Evolutionary conservation across 768 basidiomycete genomes (phyloP).

Genomic region (Chalciporus sphaerocephalus): DNA sequence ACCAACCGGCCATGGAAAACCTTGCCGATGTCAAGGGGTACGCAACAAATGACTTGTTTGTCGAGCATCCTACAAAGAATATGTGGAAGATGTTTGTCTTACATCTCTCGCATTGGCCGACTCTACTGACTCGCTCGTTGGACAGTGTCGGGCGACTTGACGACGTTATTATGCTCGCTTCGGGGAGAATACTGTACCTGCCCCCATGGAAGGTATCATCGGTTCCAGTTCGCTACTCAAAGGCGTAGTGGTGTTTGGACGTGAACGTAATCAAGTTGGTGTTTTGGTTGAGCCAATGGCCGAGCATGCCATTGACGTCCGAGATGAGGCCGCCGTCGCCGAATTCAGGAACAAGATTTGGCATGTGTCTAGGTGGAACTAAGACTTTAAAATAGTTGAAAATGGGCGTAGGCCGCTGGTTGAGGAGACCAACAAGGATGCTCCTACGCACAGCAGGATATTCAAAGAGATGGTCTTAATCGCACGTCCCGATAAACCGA

Average conservation of each 20-base stretch:
- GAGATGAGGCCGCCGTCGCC: neutral
- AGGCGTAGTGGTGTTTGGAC: constrained; percentile 30
- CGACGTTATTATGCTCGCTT: constrained; percentile 30
- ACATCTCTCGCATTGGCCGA: no score
- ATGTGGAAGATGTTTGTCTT: constrained; percentile 12
- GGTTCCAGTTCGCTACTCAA: constrained; percentile 15
- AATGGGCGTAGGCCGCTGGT: no score
- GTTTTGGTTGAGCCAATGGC: constrained; percentile 27
- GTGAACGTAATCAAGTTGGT: constrained; percentile 26
- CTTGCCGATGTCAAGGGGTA: constrained; percentile 32
- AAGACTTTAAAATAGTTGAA: no score
- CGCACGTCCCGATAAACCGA: constrained; percentile 35
- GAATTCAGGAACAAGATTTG: constrained; percentile 22
- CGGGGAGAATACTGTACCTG: constrained; percentile 32
- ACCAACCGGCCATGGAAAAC: constrained; percentile 24
- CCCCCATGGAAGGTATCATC: constrained; percentile 26
- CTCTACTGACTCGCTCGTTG: no score
- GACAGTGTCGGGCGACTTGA: no score
- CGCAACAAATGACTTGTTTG: constrained; percentile 41
- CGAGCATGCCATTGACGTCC: constrained; percentile 9
- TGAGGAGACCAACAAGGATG: constrained; percentile 37
- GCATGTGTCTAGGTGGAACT: no score
- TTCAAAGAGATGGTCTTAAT: constrained; percentile 53
- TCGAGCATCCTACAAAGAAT: constrained; percentile 40
- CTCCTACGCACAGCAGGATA: constrained; percentile 39